A percentile compares a stretch with the other conserved stretches of the same genome.
These are phyloP conservation scores for Trametes versicolor DNA, from an alignment of 1,284 basidiomycete species.

Conservation along the genomic window DNA sequence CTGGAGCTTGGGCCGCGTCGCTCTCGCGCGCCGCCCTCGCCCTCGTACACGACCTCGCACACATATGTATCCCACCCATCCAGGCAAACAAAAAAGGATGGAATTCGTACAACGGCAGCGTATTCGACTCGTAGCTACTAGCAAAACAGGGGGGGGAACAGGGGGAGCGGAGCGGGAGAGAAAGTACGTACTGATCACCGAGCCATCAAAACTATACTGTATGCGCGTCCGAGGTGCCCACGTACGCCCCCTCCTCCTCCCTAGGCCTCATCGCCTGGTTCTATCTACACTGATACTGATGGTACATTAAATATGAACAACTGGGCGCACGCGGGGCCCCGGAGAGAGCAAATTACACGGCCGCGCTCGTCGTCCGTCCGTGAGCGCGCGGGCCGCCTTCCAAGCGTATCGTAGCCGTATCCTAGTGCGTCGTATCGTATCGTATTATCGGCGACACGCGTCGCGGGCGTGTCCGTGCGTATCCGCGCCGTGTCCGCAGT, in stretches of 20 bases:
- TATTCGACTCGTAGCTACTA: background rate
- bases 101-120: too few species aligned
- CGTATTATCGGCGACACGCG: background rate
- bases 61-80: too few species aligned
- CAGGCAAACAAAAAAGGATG: too few species aligned
- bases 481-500: constrained; percentile 7
- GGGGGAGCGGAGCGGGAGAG: background rate
- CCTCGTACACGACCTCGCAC: too few species aligned
- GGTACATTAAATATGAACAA: constrained; percentile 1
- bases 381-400: background rate
- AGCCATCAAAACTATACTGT: background rate
- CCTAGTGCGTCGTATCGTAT: background rate
- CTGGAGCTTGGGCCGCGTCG: too few species aligned
- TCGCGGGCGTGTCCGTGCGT: background rate
- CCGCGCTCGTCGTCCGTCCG: constrained; percentile 5
- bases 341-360: constrained; percentile 7
- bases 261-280: background rate
- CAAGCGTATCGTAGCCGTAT: constrained; percentile 1
- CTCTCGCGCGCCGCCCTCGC: too few species aligned
- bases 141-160: background rate
- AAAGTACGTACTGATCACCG: background rate
- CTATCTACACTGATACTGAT: constrained; percentile 1
- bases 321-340: background rate
- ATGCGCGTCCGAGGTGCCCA: background rate
- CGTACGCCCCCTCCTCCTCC: background rate